Percentiles rank a stretch among this genome's conserved stretches.
Evolutionary conservation across 2,329 filamentous ascomycete genomes (phyloP).

Genomic region (Talaromyces sp.): DNA sequence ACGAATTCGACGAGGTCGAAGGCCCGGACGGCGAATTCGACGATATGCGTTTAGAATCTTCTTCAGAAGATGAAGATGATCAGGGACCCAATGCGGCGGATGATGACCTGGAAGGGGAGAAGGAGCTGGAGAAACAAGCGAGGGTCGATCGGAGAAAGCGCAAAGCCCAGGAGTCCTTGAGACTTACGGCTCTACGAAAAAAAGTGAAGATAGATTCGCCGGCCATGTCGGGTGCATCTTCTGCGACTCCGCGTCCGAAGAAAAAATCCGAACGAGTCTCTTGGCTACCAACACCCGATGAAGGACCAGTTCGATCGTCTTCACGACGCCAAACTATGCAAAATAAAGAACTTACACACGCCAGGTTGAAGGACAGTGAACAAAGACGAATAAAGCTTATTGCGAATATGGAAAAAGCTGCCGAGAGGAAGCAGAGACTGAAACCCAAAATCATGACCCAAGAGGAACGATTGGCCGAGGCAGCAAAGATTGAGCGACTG

Average conservation of each 20-base stretch:
- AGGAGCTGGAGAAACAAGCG: slow-evolving; percentile 74
- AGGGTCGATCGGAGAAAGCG: slow-evolving; percentile 74
- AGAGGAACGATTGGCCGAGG: slow-evolving; percentile 77
- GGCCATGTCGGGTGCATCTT: slow-evolving; percentile 35
- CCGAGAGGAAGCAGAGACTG: slow-evolving; percentile 63
- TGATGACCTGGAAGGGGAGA: slow-evolving; percentile 81
- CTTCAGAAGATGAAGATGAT: slow-evolving; percentile 77
- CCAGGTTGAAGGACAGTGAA: slow-evolving; percentile 48
- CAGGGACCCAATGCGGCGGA: slow-evolving; percentile 54
- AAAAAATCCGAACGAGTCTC: slow-evolving; percentile 70
- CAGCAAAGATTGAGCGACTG: slow-evolving; percentile 74
- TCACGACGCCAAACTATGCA: slow-evolving; percentile 61
- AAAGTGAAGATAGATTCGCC: slow-evolving; percentile 67
- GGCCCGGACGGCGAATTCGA: slow-evolving; percentile 57
- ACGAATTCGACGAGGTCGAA: slow-evolving; percentile 38
- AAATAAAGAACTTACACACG: slow-evolving; percentile 59
- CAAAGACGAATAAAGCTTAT: slow-evolving; percentile 47
- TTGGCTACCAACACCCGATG: slow-evolving; percentile 63
- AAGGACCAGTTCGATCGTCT: slow-evolving; percentile 61
- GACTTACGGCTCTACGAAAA: slow-evolving; percentile 57
- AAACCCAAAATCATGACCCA: slow-evolving; percentile 84
- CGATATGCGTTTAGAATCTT: slow-evolving; percentile 83
- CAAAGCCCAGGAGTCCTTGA: slow-evolving; percentile 72
- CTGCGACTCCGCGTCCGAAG: slow-evolving; percentile 47
- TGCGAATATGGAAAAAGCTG: slow-evolving; percentile 60